phyloP scores from a whole-genome alignment of 768 basidiomycete species.

The Hortiboletus campestris region DNA sequence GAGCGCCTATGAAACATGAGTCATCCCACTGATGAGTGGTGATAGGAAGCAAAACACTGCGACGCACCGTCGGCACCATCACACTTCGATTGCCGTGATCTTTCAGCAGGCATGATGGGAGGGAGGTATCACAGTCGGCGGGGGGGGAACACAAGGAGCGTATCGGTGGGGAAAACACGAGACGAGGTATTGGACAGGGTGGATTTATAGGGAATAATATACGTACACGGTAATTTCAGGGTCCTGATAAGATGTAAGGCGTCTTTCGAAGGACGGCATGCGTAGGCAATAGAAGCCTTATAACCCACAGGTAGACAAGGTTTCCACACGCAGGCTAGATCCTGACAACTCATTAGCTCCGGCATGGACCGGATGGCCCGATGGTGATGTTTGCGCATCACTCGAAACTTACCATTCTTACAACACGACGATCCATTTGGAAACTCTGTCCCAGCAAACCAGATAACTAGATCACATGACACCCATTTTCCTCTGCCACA shows the following conservation, averaged over 20 bases:
- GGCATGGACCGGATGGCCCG: constrained; percentile 19
- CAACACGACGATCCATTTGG: constrained; percentile 17
- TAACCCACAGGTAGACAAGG: constrained; percentile 17
- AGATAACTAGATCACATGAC: constrained; percentile 16
- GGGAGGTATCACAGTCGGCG: constrained; percentile 26
- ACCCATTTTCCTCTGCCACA: constrained; percentile 3
- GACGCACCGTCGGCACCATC: constrained; percentile 37
- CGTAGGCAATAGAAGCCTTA: constrained; percentile 32
- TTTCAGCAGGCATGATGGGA: constrained; percentile 45
- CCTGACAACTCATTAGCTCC: constrained; percentile 18
- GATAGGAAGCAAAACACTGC: not conserved
- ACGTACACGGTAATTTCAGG: constrained; percentile 38
- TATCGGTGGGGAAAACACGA: constrained; percentile 27
- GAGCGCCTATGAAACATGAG: constrained; percentile 33
- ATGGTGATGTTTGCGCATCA: constrained; percentile 17
- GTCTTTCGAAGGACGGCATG: constrained; percentile 30
- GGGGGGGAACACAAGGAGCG: constrained; percentile 19
- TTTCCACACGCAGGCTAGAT: constrained; percentile 24
- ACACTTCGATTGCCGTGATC: constrained; percentile 38
- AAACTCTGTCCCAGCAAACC: constrained; percentile 11
- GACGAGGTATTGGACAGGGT: constrained; percentile 14
- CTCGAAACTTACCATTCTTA: constrained; percentile 10
- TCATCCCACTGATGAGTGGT: constrained; percentile 1
- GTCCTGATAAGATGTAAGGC: constrained; percentile 31
- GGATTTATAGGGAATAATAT: constrained; percentile 31